Evolutionary conservation across 1,139 yeast genomes (phyloP), one percentile per base, ranked within the genome.

Genomic region (Magnusiomyces sp.): DNA sequence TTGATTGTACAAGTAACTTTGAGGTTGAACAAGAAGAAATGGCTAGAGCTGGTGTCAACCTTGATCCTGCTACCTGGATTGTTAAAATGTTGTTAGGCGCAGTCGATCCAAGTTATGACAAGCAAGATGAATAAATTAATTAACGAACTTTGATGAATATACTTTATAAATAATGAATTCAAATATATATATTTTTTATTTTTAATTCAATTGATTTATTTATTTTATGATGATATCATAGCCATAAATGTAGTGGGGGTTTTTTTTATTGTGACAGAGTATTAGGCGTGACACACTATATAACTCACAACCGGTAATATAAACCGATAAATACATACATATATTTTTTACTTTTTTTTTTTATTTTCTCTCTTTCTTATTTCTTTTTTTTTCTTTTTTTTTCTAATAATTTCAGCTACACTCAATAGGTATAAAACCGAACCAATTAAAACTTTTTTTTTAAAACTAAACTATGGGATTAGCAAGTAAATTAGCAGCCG

Each of bases 1-100:
- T 64, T 29, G 68, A 64, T 46, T 60, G 65, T 49, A 63, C 67
- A 5, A 54, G 60, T 47, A 62, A 58, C 46, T 64, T 57, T 47
- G 67, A 62, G 52, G 59, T 59, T 16, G 68, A 64, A 55, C 65
- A 63, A 46, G 66, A 63, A 36, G 66, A 64, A 52, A 62, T 64
- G 65, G 58, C 61, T 16, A 51, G 56, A 19, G 51, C 53, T n/a
- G 67, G 68, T 14, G 64, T 62, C 13, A 58, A 56, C 20, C 56
- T 64, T 31, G 59, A 62, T 31, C 67, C 65, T 11, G 55, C 63
- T 4, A 52, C 58, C 29, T 64, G 67, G 65, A 50, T 64, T 23
- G 62, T 64, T 45, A 64, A 64, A 56, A 48, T 64, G 45, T 52
- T 64, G 32, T 43, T 62, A 53, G 66, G 66, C 23, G 62, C 66